phyloP scores from a whole-genome alignment of 2,329 filamentous ascomycete species.

The Paramyrothecium roridum region DNA sequence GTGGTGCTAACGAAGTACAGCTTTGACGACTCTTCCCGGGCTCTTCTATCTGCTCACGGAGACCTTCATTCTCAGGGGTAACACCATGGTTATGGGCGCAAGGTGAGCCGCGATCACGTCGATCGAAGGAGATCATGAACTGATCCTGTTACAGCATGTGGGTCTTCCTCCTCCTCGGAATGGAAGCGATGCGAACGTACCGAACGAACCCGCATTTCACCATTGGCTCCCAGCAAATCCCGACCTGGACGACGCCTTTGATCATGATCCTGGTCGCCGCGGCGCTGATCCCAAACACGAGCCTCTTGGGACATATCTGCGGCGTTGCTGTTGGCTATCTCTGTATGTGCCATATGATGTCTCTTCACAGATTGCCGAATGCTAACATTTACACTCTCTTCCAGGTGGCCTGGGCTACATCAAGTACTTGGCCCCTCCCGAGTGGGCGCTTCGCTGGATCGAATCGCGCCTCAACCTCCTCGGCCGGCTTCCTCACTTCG shows the following conservation, averaged over 20 bases:
- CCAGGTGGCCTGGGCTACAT: constrained; percentile 82
- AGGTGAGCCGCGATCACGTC: constrained; percentile 52
- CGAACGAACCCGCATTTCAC: constrained; percentile 75
- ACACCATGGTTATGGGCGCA: constrained; percentile 75
- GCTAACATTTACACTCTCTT: background rate
- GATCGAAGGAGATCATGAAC: too few relatives aligned
- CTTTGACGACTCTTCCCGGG: constrained; percentile 78
- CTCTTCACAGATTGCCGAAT: background rate
- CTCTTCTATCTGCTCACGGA: constrained; percentile 78
- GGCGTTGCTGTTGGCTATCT: constrained; percentile 82
- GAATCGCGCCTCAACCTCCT: constrained; percentile 86
- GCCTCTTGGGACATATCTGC: constrained; percentile 82
- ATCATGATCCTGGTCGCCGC: constrained; percentile 70
- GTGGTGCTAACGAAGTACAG: constrained; percentile 36
- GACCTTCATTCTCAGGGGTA: constrained; percentile 64
- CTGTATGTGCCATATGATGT: constrained; percentile 51
- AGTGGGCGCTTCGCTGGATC: constrained; percentile 82
- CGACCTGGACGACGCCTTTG: constrained; percentile 90
- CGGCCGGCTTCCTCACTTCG: constrained; percentile 81
- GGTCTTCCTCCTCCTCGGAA: constrained; percentile 83
- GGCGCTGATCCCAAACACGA: constrained; percentile 76
- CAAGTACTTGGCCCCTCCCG: constrained; percentile 84
- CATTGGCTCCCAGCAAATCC: constrained; percentile 64
- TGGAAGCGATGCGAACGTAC: constrained; percentile 84
- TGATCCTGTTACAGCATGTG: constrained; percentile 61